Percentiles rank a stretch among this genome's conserved stretches.
Conservation (phyloP, 352 stramenopile genomes). For the Phytophthora hybrid region DNA sequence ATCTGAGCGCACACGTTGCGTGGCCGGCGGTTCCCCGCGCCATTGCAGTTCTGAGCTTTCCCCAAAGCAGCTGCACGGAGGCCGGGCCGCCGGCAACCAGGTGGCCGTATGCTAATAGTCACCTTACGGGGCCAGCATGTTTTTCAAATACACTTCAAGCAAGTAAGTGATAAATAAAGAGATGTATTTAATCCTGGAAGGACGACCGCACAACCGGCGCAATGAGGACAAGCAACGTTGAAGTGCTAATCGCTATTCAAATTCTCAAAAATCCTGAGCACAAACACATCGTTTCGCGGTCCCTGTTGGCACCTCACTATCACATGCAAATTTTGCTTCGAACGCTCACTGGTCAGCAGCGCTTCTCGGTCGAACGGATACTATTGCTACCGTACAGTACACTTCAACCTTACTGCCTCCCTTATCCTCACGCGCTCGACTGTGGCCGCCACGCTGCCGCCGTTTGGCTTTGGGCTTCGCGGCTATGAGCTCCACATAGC, state of each 20-base stretch:
- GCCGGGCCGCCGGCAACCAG: not conserved
- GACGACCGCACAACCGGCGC: not conserved
- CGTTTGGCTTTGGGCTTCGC: not conserved
- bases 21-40: not conserved
- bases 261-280: conserved; percentile 26
- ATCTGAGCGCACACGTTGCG: conserved; percentile 3
- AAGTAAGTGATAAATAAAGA: too few relatives aligned
- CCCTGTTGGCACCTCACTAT: conserved; percentile 13
- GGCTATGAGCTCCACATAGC: not conserved
- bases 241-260: conserved; percentile 20
- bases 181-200: too few relatives aligned
- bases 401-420: too few relatives aligned
- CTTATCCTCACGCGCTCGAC: too few relatives aligned
- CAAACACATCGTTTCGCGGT: conserved; percentile 25
- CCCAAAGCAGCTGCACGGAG: not conserved
- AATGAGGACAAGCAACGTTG: conserved; percentile 21
- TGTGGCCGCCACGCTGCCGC: not conserved
- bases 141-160: too few relatives aligned
- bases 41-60: not conserved
- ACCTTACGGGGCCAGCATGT: not conserved
- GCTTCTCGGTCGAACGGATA: not conserved
- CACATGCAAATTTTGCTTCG: conserved; percentile 18
- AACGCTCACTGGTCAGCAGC: not conserved
- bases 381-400: too few relatives aligned
- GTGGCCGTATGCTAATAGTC: not conserved